Conservation (phyloP, 176 grass and related monocot species). For the Carex kokanica region DNA sequence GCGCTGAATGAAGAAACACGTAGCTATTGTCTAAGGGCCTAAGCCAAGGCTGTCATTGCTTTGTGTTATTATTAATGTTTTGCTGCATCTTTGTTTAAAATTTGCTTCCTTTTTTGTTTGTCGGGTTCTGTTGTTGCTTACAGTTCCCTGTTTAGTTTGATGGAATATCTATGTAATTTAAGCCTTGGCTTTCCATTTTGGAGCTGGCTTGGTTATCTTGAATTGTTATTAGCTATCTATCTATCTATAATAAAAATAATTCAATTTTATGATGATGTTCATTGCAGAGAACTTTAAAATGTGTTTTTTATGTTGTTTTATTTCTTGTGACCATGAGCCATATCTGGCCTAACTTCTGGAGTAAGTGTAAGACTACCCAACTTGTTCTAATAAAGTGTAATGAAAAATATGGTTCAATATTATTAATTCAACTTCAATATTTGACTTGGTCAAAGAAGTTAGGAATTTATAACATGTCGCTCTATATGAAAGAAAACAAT, state of each 20-base stretch:
- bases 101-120: background rate
- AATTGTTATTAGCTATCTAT: background rate
- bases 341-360: background rate
- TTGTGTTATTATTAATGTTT: background rate
- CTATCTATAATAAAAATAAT: background rate
- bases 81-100: background rate
- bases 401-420: background rate
- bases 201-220: background rate
- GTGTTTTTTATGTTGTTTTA: background rate
- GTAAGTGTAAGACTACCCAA: background rate
- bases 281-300: background rate
- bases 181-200: background rate
- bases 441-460: background rate
- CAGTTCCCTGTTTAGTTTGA: background rate
- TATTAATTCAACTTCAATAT: background rate
- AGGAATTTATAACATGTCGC: background rate
- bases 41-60: background rate
- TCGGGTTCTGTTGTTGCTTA: constrained; percentile 12
- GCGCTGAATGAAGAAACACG: background rate
- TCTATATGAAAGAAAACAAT: background rate
- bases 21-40: background rate
- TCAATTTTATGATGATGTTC: background rate
- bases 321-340: background rate
- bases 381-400: background rate
- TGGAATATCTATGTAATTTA: background rate